Conservation (phyloP, 805 yeast genomes). For the Teunomyces aglyptinius region DNA sequence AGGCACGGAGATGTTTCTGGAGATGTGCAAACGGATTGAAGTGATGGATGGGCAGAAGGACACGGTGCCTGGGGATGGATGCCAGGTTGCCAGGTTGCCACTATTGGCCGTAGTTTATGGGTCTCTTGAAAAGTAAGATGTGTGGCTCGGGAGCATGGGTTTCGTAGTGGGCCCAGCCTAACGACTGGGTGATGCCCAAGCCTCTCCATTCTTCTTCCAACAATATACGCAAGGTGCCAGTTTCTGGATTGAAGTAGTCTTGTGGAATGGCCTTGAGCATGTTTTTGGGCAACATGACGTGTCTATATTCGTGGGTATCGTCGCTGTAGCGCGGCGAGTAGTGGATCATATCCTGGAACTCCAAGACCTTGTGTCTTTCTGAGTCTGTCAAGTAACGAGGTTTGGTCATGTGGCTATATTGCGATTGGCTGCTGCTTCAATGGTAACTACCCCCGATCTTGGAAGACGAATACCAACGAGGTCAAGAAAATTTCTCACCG, state of each 20-base stretch:
- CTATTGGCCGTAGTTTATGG: slow-evolving; percentile 52
- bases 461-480: not conserved
- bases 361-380: slow-evolving; percentile 83
- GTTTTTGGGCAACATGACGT: slow-evolving; percentile 94
- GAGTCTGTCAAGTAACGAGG: slow-evolving; percentile 75
- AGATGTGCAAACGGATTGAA: not conserved
- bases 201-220: slow-evolving; percentile 99
- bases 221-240: slow-evolving; percentile 88
- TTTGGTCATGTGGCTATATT: slow-evolving; percentile 32
- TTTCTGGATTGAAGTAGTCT: slow-evolving; percentile 89
- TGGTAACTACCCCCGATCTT: not conserved
- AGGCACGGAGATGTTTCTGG: too few species aligned
- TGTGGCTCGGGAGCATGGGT: slow-evolving; percentile 99
- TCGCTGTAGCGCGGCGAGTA: slow-evolving; percentile 93
- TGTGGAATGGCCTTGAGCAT: slow-evolving; percentile 92
- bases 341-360: slow-evolving; percentile 91
- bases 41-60: not conserved
- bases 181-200: slow-evolving; percentile 91
- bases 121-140: slow-evolving; percentile 75
- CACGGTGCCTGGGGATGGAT: not conserved
- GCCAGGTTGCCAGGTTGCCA: not conserved
- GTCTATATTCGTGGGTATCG: slow-evolving; percentile 90
- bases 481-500: not conserved
- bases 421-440: not conserved
- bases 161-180: slow-evolving; percentile 98